Percentiles rank a stretch among this genome's conserved stretches.
phyloP scores from a whole-genome alignment of 352 stramenopile species.

The Pythium sp. region DNA sequence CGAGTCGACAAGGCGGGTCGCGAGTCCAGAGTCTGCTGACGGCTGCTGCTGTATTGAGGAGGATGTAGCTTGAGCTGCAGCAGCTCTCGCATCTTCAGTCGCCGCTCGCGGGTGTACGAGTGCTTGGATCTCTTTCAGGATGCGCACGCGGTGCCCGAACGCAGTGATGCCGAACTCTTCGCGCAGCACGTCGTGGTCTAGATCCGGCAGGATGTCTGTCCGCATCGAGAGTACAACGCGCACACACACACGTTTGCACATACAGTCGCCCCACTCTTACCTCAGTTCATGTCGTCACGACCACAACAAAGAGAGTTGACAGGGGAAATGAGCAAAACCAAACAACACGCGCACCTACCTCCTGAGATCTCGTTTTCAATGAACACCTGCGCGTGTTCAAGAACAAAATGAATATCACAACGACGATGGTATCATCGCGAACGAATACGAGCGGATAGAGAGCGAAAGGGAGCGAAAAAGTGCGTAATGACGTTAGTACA shows the following conservation, averaged over 20 bases:
- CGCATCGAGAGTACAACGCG: background rate
- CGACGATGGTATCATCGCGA: too few species aligned
- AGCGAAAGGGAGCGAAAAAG: background rate
- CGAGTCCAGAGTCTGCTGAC: background rate
- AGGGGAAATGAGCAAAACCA: background rate
- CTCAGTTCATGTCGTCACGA: background rate
- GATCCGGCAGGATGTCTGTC: slow-evolving; percentile 51
- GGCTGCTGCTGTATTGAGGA: background rate
- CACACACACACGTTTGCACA: background rate
- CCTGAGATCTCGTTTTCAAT: slow-evolving; percentile 53
- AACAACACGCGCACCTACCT: slow-evolving; percentile 18
- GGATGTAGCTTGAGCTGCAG: background rate
- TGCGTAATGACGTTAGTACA: slow-evolving; percentile 4
- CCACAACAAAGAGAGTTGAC: background rate
- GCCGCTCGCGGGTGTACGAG: slow-evolving; percentile 21
- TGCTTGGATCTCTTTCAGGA: slow-evolving; percentile 54
- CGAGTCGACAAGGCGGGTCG: slow-evolving; percentile 1
- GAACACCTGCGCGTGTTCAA: slow-evolving; percentile 31
- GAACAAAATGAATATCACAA: background rate
- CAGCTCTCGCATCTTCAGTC: background rate
- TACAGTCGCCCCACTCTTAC: background rate
- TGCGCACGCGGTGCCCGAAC: slow-evolving; percentile 59
- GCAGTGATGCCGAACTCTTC: slow-evolving; percentile 60
- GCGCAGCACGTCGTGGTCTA: slow-evolving; percentile 61
- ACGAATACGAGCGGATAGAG: background rate